Evolutionary conservation across 768 basidiomycete genomes (phyloP), one percentile per base, ranked within the genome.

Genomic region (Tulasnella sp.): DNA sequence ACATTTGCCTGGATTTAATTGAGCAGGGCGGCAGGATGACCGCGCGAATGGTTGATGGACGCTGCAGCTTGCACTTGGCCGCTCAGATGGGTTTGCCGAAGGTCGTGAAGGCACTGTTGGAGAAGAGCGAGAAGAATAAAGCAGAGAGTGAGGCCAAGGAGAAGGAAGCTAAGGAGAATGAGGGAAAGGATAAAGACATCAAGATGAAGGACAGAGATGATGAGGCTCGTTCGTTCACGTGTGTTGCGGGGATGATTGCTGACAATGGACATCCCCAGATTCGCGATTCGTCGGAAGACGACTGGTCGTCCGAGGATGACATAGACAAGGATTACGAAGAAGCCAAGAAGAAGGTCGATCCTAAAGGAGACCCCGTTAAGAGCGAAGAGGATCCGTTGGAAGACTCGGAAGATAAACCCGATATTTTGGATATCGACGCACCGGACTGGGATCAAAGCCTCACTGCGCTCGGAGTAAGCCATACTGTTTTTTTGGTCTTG

Each of bases 361-460:
- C 72, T 6, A 78, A 82, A 74, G 77, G 82, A 64, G 14, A 58
- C 37, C 54, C 54, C 1, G 54, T 48, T 81, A 42, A n/a, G 28
- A 3, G n/a, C 14, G 77, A 82, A 28, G 79, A 72, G 50, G 85
- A 83, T 75, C 85, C 85, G 6, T 88, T 88, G 0, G 31, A 69
- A 0, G 90, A 90, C 60, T 90, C 90, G 82, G 84, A 86, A 3
- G 88, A 89, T 60, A 85, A 86, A 48, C 90, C 90, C 0, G 91
- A 92, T 79, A 85, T 92, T 42, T 86, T 92, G n/a, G 89, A 90
- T 64, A 82, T 91, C 81, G 86, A 91, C 64, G 85, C 86, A 1
- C 78, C 86, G 0, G 91, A 92, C 83, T 93, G 91, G 91, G 91
- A 92, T 83, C 88, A 89, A 79, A 87, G 87, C 4, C 88, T 90